phyloP scores from a whole-genome alignment of 106 monocot species.

The Alisma plantagoaquatica region DNA sequence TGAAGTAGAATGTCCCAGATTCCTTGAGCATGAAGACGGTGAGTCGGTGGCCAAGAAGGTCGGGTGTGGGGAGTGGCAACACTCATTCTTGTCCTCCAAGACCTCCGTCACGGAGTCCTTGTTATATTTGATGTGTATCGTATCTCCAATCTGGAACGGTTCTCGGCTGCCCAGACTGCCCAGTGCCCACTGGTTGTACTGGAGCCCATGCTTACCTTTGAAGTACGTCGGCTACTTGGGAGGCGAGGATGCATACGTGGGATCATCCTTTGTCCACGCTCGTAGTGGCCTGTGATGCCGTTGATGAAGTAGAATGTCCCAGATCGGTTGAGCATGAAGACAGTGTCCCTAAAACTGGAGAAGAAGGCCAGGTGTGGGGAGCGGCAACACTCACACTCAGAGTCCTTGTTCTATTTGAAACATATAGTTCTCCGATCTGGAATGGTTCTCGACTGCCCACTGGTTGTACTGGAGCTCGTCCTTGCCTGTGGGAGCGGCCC shows the following conservation, averaged over 20 bases:
- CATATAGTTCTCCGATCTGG: conserved; percentile 51
- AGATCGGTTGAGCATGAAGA: conserved; percentile 24
- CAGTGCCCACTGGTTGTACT: too few species aligned
- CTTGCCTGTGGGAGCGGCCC: conserved; percentile 45
- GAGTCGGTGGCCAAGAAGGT: too few species aligned
- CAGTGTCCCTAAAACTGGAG: conserved; percentile 60
- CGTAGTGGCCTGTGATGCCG: conserved; percentile 61
- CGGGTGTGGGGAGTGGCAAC: too few species aligned
- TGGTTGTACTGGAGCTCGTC: conserved; percentile 31
- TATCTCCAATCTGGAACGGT: too few species aligned
- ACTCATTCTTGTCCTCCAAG: too few species aligned
- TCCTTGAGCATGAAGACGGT: too few species aligned
- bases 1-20: too few species aligned
- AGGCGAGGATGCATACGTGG: conserved; percentile 46
- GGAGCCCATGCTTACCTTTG: too few species aligned
- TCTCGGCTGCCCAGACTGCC: too few species aligned
- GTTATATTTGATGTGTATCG: too few species aligned
- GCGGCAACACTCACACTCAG: conserved; percentile 60
- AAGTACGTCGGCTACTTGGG: too few species aligned
- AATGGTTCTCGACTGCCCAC: conserved; percentile 85
- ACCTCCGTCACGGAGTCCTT: too few species aligned
- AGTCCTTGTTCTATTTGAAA: conserved; percentile 85
- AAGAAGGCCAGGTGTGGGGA: conserved; percentile 58
- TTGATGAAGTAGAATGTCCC: conserved; percentile 90
- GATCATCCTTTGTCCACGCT: conserved; percentile 74